Evolutionary conservation across 1,139 yeast species (phyloP).

Genomic region (Candida sanyaensis): DNA sequence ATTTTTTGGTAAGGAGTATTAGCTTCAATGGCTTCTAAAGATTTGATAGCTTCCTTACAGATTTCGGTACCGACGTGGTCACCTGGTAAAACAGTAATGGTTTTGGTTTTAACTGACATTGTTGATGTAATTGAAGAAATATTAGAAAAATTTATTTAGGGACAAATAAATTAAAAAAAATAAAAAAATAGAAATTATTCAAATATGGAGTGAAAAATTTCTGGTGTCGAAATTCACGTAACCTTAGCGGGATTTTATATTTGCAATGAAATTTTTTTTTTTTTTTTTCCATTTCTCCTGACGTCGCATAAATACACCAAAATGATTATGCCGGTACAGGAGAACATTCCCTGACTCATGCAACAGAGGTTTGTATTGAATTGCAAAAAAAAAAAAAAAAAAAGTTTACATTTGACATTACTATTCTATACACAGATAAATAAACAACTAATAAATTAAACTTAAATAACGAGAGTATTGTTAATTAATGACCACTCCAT

Average conservation of each 20-base stretch:
- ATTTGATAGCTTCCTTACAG: slow-evolving; percentile 86
- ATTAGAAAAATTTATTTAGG: neutral
- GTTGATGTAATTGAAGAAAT: neutral
- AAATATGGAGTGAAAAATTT: neutral
- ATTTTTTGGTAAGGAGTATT: slow-evolving; percentile 55
- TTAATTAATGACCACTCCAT: slow-evolving; percentile 85
- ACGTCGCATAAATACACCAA: neutral
- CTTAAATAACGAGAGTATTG: too few relatives aligned
- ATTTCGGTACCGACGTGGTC: slow-evolving; percentile 97
- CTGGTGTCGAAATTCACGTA: too few relatives aligned
- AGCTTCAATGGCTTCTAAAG: slow-evolving; percentile 72
- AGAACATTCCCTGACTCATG: neutral
- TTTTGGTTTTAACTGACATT: slow-evolving; percentile 45
- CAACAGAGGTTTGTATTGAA: neutral
- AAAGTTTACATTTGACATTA: neutral
- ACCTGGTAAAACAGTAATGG: slow-evolving; percentile 87
- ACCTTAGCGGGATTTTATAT: neutral
- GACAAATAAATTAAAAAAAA: neutral
- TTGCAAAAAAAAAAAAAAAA: neutral
- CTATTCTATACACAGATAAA: neutral
- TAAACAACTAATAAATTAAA: neutral
- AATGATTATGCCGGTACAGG: neutral
- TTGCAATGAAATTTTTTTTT: neutral
- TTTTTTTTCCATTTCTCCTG: neutral
- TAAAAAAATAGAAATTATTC: too few relatives aligned